These are phyloP conservation scores for Fusarium staphyleae DNA, from an alignment of 2,329 filamentous ascomycete species.

Conservation along the genomic window DNA sequence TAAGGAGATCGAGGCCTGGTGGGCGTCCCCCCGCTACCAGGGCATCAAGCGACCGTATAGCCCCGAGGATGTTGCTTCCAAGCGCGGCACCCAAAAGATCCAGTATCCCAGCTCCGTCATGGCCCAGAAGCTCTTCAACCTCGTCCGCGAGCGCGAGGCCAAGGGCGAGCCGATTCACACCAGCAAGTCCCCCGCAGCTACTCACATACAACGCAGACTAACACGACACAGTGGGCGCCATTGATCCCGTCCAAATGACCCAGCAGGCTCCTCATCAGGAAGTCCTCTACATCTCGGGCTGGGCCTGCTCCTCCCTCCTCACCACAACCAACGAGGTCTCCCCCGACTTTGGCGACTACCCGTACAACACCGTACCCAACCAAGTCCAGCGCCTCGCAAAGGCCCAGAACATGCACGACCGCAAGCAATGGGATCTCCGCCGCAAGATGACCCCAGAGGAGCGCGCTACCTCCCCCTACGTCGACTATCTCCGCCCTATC, in stretches of 20 bases:
- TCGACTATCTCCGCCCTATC: constrained; percentile 93
- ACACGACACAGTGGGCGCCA: constrained; percentile 78
- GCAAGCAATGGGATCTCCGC: constrained; percentile 89
- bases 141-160: constrained; percentile 78
- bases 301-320: constrained; percentile 93
- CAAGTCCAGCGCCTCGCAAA: constrained; percentile 97
- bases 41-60: constrained; percentile 93
- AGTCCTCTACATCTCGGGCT: constrained; percentile 93
- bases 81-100: constrained; percentile 86
- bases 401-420: constrained; percentile 95
- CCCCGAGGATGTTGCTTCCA: constrained; percentile 89
- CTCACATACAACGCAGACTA: constrained; percentile 1
- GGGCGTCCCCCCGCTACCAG: constrained; percentile 81
- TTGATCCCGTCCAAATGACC: constrained; percentile 99
- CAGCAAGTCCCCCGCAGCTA: constrained; percentile 60
- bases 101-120: constrained; percentile 92
- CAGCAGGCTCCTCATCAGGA: constrained; percentile 97
- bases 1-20: constrained; percentile 88
- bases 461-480: constrained; percentile 78
- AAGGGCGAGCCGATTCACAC: constrained; percentile 92
- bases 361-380: constrained; percentile 98
- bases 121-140: constrained; percentile 92
- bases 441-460: constrained; percentile 78
- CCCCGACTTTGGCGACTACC: constrained; percentile 97
- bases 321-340: constrained; percentile 97